Evolutionary conservation across 2,329 filamentous ascomycete species (phyloP).

Genomic region (Penicillium sp.): DNA sequence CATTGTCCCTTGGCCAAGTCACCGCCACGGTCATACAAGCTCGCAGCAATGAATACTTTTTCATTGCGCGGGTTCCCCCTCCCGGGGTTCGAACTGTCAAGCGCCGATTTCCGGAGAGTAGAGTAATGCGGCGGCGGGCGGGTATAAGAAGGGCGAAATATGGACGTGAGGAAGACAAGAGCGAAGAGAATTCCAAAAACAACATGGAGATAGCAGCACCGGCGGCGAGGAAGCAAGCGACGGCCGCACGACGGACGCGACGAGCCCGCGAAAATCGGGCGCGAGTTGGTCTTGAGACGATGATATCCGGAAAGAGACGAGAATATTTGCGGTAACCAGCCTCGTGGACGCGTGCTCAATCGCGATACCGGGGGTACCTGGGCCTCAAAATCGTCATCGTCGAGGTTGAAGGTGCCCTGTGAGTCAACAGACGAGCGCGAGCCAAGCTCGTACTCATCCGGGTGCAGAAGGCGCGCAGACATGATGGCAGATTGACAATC

Average conservation of each 20-base stretch:
- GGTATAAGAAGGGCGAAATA: slow-evolving; percentile 54
- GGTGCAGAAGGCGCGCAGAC: slow-evolving; percentile 36
- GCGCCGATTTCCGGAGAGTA: slow-evolving; percentile 29
- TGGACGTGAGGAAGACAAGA: slow-evolving; percentile 39
- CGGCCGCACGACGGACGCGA: slow-evolving; percentile 24
- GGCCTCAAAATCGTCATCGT: slow-evolving; percentile 41
- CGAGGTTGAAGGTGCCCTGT: slow-evolving; percentile 38
- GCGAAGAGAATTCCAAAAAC: slow-evolving; percentile 26
- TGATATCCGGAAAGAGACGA: slow-evolving; percentile 29
- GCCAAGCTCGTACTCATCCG: slow-evolving; percentile 40
- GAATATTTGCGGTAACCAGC: slow-evolving; percentile 29
- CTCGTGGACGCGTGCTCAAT: slow-evolving; percentile 16
- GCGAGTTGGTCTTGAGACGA: slow-evolving; percentile 24
- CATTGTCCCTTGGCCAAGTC: slow-evolving; percentile 58
- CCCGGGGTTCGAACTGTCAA: slow-evolving; percentile 31
- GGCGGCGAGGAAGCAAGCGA: slow-evolving; percentile 28
- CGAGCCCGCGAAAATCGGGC: slow-evolving; percentile 22
- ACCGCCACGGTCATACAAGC: slow-evolving; percentile 60
- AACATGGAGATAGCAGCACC: slow-evolving; percentile 28
- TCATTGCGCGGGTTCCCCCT: slow-evolving; percentile 53
- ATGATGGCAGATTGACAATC: slow-evolving; percentile 19
- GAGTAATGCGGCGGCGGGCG: slow-evolving; percentile 49
- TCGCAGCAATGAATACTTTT: slow-evolving; percentile 68
- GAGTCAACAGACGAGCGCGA: slow-evolving; percentile 38
- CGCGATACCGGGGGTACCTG: slow-evolving; percentile 28